These are phyloP conservation scores for Gastrolobium villosum DNA, from an alignment of 306 rosid genomes.

Conservation along the genomic window DNA sequence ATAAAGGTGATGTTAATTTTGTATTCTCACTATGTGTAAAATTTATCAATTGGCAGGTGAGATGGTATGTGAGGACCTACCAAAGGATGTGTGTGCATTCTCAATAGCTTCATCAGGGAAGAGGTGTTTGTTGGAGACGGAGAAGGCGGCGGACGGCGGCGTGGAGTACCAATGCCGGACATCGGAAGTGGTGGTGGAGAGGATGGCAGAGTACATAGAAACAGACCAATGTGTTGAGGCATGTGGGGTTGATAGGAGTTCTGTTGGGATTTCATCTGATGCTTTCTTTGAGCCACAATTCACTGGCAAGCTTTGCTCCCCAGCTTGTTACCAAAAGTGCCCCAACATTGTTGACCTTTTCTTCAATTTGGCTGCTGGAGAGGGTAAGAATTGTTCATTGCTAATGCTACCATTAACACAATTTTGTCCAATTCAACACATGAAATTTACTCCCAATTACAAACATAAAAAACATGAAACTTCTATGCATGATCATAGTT, in stretches of 20 bases:
- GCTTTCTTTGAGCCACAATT: slow-evolving; percentile 81
- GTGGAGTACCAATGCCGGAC: slow-evolving; percentile 74
- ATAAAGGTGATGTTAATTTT: too few species aligned
- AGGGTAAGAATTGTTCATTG: slow-evolving; percentile 58
- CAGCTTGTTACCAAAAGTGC: slow-evolving; percentile 72
- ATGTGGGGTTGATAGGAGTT: slow-evolving; percentile 78
- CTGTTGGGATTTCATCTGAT: slow-evolving; percentile 88
- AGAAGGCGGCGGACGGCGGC: slow-evolving; percentile 55
- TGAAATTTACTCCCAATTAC: neutral
- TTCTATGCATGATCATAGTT: neutral
- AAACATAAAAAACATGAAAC: neutral
- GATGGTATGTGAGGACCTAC: slow-evolving; percentile 71
- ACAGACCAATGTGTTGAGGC: slow-evolving; percentile 69
- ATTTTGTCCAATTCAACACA: neutral
- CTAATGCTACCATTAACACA: neutral
- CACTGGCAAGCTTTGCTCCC: slow-evolving; percentile 75
- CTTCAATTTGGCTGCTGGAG: slow-evolving; percentile 84
- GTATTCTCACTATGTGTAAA: neutral
- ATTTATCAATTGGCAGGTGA: slow-evolving; percentile 51
- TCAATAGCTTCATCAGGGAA: slow-evolving; percentile 83
- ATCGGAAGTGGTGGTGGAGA: slow-evolving; percentile 79
- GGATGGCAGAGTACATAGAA: slow-evolving; percentile 74
- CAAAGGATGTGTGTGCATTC: slow-evolving; percentile 72
- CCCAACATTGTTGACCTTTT: slow-evolving; percentile 81
- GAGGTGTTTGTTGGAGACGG: slow-evolving; percentile 80